Evolutionary conservation across 805 yeast species (phyloP), one percentile per base, ranked within the genome.

Genomic region (Teunomyces barrocoloradensis): DNA sequence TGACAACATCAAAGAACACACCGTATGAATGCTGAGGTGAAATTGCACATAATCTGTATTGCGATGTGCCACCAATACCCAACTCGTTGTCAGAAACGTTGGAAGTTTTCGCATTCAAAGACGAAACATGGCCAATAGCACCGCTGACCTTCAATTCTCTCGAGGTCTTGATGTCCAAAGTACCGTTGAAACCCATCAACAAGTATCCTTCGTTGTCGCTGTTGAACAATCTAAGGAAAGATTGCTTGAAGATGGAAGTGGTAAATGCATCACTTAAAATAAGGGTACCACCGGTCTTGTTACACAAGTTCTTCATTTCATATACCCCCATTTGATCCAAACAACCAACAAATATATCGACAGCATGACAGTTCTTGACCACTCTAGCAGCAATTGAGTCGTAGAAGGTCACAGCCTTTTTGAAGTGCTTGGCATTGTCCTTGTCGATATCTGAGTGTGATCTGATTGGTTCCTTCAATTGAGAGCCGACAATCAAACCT

Each of bases 371-470:
- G 55, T 78, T 77, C 42, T 92, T 80, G 32, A 88, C 88, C 1
- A 66, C 67, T 55, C 84, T 85, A 38, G 80, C 77, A 33, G 95
- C 86, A 41, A 91, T 65, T 33, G 75, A 71, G 52, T 87, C 91
- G 67, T 90, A 91, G 61, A 82, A 90, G 65, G 88, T 85, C 57
- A 78, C 79, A 7, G 97, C 95, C 65, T 87, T 88, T 61, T 87
- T 85, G 72, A 83, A 88, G 65, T 90, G 96, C 61, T 85, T 85
- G 47, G 96, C 96, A 47, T 61, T 68, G 59, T 92, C 97, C 55
- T 90, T 84, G 66, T 94, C 98, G 55, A 94, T 88, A 65, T 94
- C 99, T 61, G 87, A 89, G 70, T 94, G 99, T 6, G 99, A 94
- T 75, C 99, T 83, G 58, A 94, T 87, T 42, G 99, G 97, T 69